Evolutionary conservation across 768 basidiomycete genomes (phyloP), one percentile per base, ranked within the genome.

Genomic region (Tephrocybe sp.): DNA sequence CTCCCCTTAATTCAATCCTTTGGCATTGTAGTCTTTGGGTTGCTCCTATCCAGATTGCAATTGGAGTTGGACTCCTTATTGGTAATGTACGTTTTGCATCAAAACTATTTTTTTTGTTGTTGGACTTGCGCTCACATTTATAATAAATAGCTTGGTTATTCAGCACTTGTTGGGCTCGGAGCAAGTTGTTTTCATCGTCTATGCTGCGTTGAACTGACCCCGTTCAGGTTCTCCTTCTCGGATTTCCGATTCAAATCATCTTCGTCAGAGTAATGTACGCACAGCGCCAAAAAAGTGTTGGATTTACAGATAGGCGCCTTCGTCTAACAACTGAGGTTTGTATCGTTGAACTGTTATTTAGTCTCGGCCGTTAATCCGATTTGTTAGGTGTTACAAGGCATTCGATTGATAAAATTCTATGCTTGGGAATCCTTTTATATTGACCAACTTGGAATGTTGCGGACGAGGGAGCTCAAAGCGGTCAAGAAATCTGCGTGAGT

Each of bases 341-440:
- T 33, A 20, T 33, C 4, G 16, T 19, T 35, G 12, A 2, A 9
- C 45, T 38, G 35, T 31, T 52, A n/a, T 13, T 30, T 14, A 45
- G 20, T 3, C 13, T 31, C 12, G 39, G 19, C 26, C 9, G 42
- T 3, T 14, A 14, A 17, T 2, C 20, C 13, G 11, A 22, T 23
- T 5, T 32, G 19, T 26, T 46, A 79, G 68, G 74, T 87, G 3
- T 65, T 89, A n/a, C 82, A 83, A 60, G 81, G 81, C 36, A 84
- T 87, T 46, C 74, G 84, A 4, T 68, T 84, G 5, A 74, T 87
- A 57, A 87, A 87, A 65, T 70, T 76, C 23, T 84, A 80, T 60
- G 79, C 79, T 0, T 85, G 80, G 76, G 82, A 82, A 58, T 45
- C 52, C 11, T 79, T 79, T 49, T 82, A 79, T 53, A 61, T 65